Percentiles rank a stretch among this genome's conserved stretches.
Conservation (phyloP, 2,329 filamentous ascomycete genomes). For the Botryotinia convoluta region DNA sequence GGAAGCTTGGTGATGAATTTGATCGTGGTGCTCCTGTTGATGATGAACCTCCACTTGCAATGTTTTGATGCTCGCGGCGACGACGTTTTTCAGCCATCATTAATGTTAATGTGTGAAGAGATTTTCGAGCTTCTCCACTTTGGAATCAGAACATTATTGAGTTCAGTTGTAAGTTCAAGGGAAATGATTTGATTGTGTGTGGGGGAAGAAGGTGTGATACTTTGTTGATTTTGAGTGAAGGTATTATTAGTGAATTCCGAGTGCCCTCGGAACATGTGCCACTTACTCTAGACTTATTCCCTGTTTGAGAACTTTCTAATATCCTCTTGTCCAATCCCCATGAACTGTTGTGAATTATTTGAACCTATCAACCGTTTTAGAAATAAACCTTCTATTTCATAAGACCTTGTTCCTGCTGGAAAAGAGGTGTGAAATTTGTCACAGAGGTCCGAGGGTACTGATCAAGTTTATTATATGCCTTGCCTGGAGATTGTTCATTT, state of each 20-base stretch:
- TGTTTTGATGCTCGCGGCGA: not conserved
- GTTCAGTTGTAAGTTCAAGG: not conserved
- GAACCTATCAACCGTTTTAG: not conserved
- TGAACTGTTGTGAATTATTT: not conserved
- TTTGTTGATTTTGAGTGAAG: not conserved
- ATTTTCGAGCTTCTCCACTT: not conserved
- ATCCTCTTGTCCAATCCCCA: not conserved
- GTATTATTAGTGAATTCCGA: not conserved
- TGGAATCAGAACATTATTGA: not conserved
- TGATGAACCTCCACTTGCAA: not conserved
- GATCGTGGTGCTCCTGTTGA: not conserved
- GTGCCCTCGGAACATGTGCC: not conserved
- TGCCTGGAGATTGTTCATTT: not conserved
- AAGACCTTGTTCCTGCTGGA: not conserved
- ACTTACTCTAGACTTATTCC: not conserved
- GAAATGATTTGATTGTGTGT: not conserved
- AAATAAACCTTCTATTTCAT: not conserved
- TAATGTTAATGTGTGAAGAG: not conserved
- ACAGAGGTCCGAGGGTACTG: not conserved
- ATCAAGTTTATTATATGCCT: not conserved
- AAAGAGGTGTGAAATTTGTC: not conserved
- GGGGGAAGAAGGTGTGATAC: not conserved
- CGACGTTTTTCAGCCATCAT: not conserved
- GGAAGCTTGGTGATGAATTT: not conserved
- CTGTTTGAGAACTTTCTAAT: not conserved